These are phyloP conservation scores for Sutorius eximius DNA, from an alignment of 1,284 basidiomycete species.

Conservation along the genomic window DNA sequence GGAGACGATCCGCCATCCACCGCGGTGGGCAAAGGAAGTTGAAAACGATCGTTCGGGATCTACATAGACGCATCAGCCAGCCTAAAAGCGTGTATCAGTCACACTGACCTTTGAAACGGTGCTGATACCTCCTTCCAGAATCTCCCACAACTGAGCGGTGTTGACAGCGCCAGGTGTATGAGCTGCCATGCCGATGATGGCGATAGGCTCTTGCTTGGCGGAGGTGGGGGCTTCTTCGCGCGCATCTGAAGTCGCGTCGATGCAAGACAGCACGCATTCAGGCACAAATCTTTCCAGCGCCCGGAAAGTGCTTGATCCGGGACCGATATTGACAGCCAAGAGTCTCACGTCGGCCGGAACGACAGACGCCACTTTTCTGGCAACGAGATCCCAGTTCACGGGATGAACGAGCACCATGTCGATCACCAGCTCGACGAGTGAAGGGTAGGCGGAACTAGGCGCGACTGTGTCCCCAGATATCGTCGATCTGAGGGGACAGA, in stretches of 20 bases:
- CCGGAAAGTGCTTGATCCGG: constrained; percentile 47
- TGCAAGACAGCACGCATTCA: constrained; percentile 19
- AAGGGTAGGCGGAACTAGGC: constrained; percentile 22
- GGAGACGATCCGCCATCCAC: constrained; percentile 21
- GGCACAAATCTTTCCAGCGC: constrained; percentile 41
- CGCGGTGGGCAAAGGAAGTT: constrained; percentile 41
- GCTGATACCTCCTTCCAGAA: constrained; percentile 57
- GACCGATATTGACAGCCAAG: constrained; percentile 55
- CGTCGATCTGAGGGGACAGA: constrained; percentile 49
- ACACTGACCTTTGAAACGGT: constrained; percentile 55
- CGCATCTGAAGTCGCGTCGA: constrained; percentile 33
- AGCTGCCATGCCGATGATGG: constrained; percentile 70
- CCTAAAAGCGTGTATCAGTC: not conserved
- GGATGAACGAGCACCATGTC: constrained; percentile 58
- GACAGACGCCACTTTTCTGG: constrained; percentile 32
- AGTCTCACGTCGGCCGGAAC: constrained; percentile 30
- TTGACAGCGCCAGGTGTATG: constrained; percentile 60
- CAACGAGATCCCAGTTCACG: constrained; percentile 54
- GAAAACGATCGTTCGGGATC: constrained; percentile 63
- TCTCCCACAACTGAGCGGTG: constrained; percentile 52
- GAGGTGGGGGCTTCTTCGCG: not conserved
- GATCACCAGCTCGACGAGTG: constrained; percentile 50
- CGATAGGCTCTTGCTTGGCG: constrained; percentile 53
- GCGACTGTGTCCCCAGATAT: constrained; percentile 44
- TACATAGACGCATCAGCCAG: constrained; percentile 27